Percentiles rank a stretch among this genome's conserved stretches.
phyloP scores from a whole-genome alignment of 345 rosid genomes.

The Heritiera littoralis region DNA sequence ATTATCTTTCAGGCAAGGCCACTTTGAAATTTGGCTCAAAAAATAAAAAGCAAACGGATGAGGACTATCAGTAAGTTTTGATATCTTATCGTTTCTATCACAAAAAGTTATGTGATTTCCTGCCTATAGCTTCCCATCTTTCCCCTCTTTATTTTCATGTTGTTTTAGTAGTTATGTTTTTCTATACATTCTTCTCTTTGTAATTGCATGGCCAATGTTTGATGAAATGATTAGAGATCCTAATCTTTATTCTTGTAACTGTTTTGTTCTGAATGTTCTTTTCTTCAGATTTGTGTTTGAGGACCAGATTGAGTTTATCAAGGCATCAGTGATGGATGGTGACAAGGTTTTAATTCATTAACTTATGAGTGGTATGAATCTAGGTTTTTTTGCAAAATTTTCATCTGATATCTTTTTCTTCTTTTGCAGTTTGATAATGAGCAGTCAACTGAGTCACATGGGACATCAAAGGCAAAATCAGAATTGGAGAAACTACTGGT shows the following conservation, averaged over 20 bases:
- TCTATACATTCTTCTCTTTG: neutral
- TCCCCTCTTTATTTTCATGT: neutral
- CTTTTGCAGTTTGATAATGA: conserved; percentile 53
- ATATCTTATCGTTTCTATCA: neutral
- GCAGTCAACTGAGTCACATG: conserved; percentile 41
- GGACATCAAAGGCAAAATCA: conserved; percentile 52
- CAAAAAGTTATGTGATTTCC: neutral
- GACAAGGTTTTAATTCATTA: conserved; percentile 52
- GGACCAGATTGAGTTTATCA: conserved; percentile 91
- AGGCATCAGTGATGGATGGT: conserved; percentile 81
- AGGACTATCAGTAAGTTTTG: conserved; percentile 73
- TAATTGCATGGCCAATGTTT: neutral
- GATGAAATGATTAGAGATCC: neutral
- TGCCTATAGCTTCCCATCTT: neutral
- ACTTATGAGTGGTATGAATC: neutral
- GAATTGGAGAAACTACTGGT: conserved; percentile 89
- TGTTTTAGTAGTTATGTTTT: conserved; percentile 19
- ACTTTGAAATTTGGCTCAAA: conserved; percentile 78
- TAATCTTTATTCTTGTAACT: conserved; percentile 4
- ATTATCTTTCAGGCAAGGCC: conserved; percentile 70
- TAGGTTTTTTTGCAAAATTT: neutral
- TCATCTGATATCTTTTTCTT: neutral
- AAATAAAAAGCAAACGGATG: conserved; percentile 61
- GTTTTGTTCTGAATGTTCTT: neutral
- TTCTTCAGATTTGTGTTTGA: conserved; percentile 80